A percentile compares a stretch with the other conserved stretches of the same genome.
phyloP scores from a whole-genome alignment of 805 yeast species.

The Citeromyces nyonsensis region DNA sequence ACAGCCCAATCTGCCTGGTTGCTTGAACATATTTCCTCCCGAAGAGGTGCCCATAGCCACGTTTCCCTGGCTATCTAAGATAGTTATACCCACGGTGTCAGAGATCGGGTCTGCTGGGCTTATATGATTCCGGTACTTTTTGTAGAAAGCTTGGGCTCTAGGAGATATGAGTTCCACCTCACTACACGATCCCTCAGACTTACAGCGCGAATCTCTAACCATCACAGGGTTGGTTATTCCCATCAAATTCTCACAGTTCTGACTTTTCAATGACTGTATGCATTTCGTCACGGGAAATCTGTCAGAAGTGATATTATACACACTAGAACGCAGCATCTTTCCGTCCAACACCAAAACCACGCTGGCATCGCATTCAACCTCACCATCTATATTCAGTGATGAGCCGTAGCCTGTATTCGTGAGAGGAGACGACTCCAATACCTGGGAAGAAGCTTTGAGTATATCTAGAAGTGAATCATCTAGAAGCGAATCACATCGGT shows the following conservation, averaged over 20 bases:
- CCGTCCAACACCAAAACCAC: slow-evolving; percentile 4
- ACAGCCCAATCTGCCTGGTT: slow-evolving; percentile 36
- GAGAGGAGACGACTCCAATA: slow-evolving; percentile 17
- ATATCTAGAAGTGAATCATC: not conserved
- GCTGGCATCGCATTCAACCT: slow-evolving; percentile 29
- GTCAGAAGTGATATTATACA: not conserved
- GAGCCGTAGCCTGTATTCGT: slow-evolving; percentile 39
- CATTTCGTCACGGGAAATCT: not conserved
- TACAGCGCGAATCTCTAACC: not conserved
- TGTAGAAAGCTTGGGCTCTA: not conserved
- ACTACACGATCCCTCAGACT: not conserved
- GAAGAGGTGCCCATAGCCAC: slow-evolving; percentile 23
- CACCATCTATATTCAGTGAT: slow-evolving; percentile 20
- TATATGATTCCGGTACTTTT: not conserved
- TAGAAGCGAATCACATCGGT: not conserved
- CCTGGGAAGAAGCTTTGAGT: not conserved
- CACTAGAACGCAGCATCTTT: not conserved
- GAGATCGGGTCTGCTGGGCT: slow-evolving; percentile 6
- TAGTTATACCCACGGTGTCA: slow-evolving; percentile 30
- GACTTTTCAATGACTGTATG: not conserved
- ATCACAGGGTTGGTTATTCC: not conserved
- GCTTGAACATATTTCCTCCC: slow-evolving; percentile 36
- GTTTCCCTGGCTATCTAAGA: slow-evolving; percentile 6
- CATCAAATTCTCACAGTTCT: not conserved
- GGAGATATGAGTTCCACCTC: not conserved